phyloP scores from a whole-genome alignment of 176 grass and related monocot species.

The Hordeum vulgare region MorexV3_pseudomolecules_assembly NC_058519.1:31532337-31532836 shows the following conservation, averaged over 20 bases:
- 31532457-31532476: no score
- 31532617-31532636: slow-evolving; percentile 23
- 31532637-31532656: slow-evolving; percentile 12
- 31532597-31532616: background rate
- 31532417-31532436: no score
- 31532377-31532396: no score
- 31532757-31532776: background rate
- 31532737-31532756: background rate
- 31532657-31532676: slow-evolving; percentile 7
- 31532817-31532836: background rate
- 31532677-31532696: background rate
- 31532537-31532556: background rate
- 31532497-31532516: background rate
- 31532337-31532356: background rate
- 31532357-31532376: no score
- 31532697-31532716: background rate
- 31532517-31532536: background rate
- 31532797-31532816: background rate
- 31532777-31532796: background rate
- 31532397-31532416: no score
- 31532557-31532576: background rate
- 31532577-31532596: slow-evolving; percentile 18
- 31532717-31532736: background rate
- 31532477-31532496: background rate
- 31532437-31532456: no score